Conservation (phyloP, 2,329 filamentous ascomycete species). For the Sporothrix protearum region DNA sequence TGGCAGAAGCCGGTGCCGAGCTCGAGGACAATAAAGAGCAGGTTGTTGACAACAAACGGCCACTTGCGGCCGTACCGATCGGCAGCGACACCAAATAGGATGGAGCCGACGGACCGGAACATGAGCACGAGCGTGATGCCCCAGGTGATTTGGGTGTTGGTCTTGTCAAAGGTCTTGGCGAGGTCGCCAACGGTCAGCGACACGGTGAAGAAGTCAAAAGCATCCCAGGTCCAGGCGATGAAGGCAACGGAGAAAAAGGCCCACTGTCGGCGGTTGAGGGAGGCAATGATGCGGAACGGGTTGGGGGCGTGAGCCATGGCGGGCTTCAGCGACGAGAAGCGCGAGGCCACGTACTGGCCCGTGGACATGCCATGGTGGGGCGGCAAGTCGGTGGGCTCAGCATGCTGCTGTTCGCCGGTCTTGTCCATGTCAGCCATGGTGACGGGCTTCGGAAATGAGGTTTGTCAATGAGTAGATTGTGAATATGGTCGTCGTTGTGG, state of each 20-base stretch:
- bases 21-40: slow-evolving; percentile 56
- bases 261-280: slow-evolving; percentile 66
- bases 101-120: slow-evolving; percentile 70
- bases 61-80: slow-evolving; percentile 80
- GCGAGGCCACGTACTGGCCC: slow-evolving; percentile 48
- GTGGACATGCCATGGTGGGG: slow-evolving; percentile 50
- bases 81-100: slow-evolving; percentile 70
- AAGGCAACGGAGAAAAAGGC: slow-evolving; percentile 73
- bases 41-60: slow-evolving; percentile 79
- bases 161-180: slow-evolving; percentile 47
- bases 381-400: slow-evolving; percentile 34
- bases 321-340: slow-evolving; percentile 55
- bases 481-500: neutral
- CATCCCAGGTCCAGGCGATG: slow-evolving; percentile 51
- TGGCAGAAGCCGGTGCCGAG: slow-evolving; percentile 68
- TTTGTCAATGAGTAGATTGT: neutral
- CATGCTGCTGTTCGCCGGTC: slow-evolving; percentile 13
- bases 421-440: slow-evolving; percentile 30
- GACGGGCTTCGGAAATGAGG: neutral
- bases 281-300: slow-evolving; percentile 64
- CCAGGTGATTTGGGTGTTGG: slow-evolving; percentile 65
- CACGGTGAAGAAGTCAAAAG: slow-evolving; percentile 63
- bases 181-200: slow-evolving; percentile 75
- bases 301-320: slow-evolving; percentile 59
- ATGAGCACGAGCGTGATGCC: slow-evolving; percentile 74